These are phyloP conservation scores for Dysphania ambrosioides DNA, from an alignment of 148 eudicot genomes.

Conservation along the genomic window DNA sequence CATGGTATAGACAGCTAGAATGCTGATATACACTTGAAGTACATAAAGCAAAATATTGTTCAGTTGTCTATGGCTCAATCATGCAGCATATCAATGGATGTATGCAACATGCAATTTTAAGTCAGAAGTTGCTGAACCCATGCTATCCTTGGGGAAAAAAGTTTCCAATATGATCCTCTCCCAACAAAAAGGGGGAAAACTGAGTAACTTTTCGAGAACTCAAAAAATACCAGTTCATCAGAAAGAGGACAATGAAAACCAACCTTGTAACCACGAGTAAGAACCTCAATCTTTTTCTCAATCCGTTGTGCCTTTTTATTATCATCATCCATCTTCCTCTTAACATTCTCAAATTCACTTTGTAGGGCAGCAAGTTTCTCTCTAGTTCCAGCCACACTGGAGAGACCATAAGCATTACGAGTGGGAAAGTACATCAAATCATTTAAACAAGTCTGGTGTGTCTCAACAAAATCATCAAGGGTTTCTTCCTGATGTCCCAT, in stretches of 20 bases:
- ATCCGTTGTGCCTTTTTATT: slow-evolving; percentile 78
- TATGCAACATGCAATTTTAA: background rate
- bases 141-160: background rate
- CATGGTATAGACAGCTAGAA: background rate
- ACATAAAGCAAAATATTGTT: background rate
- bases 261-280: slow-evolving; percentile 93
- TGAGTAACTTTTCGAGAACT: too few species aligned
- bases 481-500: slow-evolving; percentile 84
- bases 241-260: too few species aligned
- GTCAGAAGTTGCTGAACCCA: background rate
- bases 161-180: too few species aligned
- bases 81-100: background rate
- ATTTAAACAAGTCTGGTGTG: slow-evolving; percentile 68
- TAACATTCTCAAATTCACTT: slow-evolving; percentile 81
- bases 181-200: too few species aligned
- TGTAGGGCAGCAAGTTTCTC: slow-evolving; percentile 88
- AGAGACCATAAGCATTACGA: slow-evolving; percentile 78
- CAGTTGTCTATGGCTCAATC: background rate
- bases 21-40: background rate
- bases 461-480: slow-evolving; percentile 79
- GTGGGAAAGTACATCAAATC: slow-evolving; percentile 91
- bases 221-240: too few species aligned
- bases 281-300: slow-evolving; percentile 83
- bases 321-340: slow-evolving; percentile 91
- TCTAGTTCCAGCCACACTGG: slow-evolving; percentile 82